Evolutionary conservation across 1,284 basidiomycete species (phyloP).

Genomic region (Hymenochaete sp.): DNA sequence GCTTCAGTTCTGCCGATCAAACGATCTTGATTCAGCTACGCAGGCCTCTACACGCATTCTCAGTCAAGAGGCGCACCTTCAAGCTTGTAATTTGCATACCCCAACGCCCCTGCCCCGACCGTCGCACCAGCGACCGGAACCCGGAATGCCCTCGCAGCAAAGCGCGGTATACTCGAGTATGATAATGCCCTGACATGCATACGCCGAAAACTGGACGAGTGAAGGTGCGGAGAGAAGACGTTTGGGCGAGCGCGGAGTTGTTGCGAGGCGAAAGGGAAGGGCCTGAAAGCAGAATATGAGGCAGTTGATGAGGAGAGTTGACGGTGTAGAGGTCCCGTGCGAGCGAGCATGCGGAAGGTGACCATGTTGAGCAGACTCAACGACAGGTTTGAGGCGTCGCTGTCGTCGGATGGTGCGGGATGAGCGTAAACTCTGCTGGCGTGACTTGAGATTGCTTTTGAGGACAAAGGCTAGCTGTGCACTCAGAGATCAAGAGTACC

Average conservation of each 20-base stretch:
- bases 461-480: too few species aligned
- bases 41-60: conserved; percentile 3
- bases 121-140: conserved; percentile 81
- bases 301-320: too few species aligned
- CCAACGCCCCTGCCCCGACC: conserved; percentile 81
- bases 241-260: conserved; percentile 11
- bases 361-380: too few species aligned
- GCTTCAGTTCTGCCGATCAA: conserved; percentile 50
- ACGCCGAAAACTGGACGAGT: conserved; percentile 36
- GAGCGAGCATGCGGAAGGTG: too few species aligned
- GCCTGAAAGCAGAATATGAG: too few species aligned
- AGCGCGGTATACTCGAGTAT: conserved; percentile 75
- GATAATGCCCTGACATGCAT: conserved; percentile 71
- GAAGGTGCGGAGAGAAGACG: conserved; percentile 10
- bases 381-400: too few species aligned
- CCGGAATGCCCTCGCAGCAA: conserved; percentile 75
- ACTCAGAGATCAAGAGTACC: too few species aligned
- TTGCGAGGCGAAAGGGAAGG: too few species aligned
- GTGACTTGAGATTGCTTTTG: too few species aligned
- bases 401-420: too few species aligned
- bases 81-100: conserved; percentile 90
- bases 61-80: conserved; percentile 53
- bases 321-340: too few species aligned
- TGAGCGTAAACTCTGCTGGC: too few species aligned
- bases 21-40: conserved; percentile 8